phyloP scores from a whole-genome alignment of 1,284 basidiomycete genomes.

The Chondrostereum purpureum region DNA sequence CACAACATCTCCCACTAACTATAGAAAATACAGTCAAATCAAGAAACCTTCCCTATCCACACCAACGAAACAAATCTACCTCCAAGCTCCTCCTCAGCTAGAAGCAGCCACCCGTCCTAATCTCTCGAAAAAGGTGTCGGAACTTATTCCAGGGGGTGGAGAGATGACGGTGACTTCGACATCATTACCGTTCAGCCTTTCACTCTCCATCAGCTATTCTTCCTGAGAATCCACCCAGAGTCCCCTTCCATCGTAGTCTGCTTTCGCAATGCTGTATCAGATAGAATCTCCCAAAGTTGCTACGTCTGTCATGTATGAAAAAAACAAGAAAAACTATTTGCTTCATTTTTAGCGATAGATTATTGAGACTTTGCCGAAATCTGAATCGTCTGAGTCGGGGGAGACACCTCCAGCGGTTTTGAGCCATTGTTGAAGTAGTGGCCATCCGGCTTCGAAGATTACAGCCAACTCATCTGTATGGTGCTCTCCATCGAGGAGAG shows the following conservation, averaged over 20 bases:
- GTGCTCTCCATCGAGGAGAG: constrained; percentile 79
- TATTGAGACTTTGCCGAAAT: constrained; percentile 36
- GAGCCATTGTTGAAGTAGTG: constrained; percentile 73
- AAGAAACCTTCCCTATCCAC: constrained; percentile 85
- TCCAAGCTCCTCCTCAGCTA: constrained; percentile 88
- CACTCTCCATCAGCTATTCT: constrained; percentile 59
- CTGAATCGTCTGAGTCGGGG: constrained; percentile 26
- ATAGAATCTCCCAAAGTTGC: no score
- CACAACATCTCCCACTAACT: constrained; percentile 4
- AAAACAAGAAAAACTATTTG: not conserved
- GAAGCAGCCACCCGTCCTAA: constrained; percentile 86
- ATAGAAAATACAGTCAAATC: constrained; percentile 66
- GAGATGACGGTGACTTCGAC: constrained; percentile 86
- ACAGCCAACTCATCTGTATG: constrained; percentile 89
- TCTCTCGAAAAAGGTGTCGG: constrained; percentile 77
- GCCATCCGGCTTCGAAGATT: constrained; percentile 79
- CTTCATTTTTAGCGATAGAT: constrained; percentile 29
- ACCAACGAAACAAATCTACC: constrained; percentile 71
- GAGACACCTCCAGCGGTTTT: constrained; percentile 51
- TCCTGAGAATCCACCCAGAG: no score
- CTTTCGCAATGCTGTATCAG: no score
- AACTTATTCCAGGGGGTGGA: constrained; percentile 71
- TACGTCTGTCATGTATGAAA: not conserved
- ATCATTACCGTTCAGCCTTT: constrained; percentile 81
- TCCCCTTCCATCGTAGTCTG: no score